Evolutionary conservation across 2,329 filamentous ascomycete species (phyloP).

Genomic region (Ophiostoma perfectum): DNA sequence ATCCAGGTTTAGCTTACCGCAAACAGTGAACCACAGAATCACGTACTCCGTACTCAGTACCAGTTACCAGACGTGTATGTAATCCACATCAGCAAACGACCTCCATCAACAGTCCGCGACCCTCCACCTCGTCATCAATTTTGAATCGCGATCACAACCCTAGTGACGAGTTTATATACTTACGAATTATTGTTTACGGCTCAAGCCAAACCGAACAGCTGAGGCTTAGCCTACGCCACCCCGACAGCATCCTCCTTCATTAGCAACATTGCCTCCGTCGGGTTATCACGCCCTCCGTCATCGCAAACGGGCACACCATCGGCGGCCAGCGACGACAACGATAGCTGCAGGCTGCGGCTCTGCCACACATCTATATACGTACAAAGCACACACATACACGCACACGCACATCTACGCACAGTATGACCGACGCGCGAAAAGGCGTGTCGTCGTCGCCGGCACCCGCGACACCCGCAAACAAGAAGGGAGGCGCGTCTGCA

Average conservation of each 20-base stretch:
- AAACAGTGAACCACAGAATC: background rate
- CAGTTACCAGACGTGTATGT: background rate
- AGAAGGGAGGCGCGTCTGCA: slow-evolving; percentile 13
- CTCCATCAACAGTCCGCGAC: background rate
- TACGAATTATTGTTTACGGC: background rate
- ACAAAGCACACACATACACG: background rate
- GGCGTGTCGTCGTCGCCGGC: slow-evolving; percentile 29
- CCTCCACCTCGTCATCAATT: background rate
- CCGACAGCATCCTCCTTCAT: background rate
- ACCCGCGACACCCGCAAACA: slow-evolving; percentile 24
- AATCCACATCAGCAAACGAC: slow-evolving; percentile 1
- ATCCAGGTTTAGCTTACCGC: background rate
- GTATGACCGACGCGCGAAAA: slow-evolving; percentile 32
- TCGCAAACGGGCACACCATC: background rate
- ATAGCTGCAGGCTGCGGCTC: background rate
- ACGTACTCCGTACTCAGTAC: background rate
- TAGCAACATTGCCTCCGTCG: background rate
- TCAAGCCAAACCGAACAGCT: background rate
- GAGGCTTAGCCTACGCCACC: background rate
- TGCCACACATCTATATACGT: background rate
- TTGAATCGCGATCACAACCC: background rate
- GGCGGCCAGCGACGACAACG: background rate
- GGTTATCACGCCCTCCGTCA: background rate
- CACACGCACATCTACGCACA: slow-evolving; percentile 10
- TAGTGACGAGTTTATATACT: background rate